A percentile compares a stretch with the other conserved stretches of the same genome.
Conservation (phyloP, 345 rosid genomes). For the Hirschfeldia incana region DNA sequence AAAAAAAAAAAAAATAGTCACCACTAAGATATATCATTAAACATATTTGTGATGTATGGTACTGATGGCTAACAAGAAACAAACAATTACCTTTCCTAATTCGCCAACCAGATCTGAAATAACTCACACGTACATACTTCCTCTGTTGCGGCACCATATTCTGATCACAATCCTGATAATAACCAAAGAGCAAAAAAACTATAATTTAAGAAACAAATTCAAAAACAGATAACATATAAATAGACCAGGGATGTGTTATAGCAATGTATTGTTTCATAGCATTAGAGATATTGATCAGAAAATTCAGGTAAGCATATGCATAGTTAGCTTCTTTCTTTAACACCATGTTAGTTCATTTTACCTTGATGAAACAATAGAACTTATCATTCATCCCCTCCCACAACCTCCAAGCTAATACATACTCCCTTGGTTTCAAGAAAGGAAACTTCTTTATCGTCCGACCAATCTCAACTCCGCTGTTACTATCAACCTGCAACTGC, state of each 20-base stretch:
- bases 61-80: conserved; percentile 1
- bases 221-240: background rate
- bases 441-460: conserved; percentile 79
- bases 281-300: too few relatives aligned
- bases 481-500: conserved; percentile 60
- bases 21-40: too few relatives aligned
- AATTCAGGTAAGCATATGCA: background rate
- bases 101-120: conserved; percentile 94
- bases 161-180: conserved; percentile 74
- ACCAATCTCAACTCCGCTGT: conserved; percentile 73
- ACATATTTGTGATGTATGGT: too few relatives aligned
- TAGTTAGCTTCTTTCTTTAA: background rate
- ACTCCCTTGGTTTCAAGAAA: conserved; percentile 75
- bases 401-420: conserved; percentile 79
- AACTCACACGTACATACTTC: conserved; percentile 74
- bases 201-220: background rate
- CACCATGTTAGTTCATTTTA: background rate
- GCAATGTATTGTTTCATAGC: too few relatives aligned
- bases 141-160: conserved; percentile 57
- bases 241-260: background rate
- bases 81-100: conserved; percentile 68
- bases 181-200: conserved; percentile 6
- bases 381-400: conserved; percentile 75
- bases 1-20: too few relatives aligned
- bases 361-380: conserved; percentile 88